Percentiles rank a stretch among this genome's conserved stretches.
Conservation (phyloP, 163 green algal species). For the Coccomyxa subellipsoidea region DNA sequence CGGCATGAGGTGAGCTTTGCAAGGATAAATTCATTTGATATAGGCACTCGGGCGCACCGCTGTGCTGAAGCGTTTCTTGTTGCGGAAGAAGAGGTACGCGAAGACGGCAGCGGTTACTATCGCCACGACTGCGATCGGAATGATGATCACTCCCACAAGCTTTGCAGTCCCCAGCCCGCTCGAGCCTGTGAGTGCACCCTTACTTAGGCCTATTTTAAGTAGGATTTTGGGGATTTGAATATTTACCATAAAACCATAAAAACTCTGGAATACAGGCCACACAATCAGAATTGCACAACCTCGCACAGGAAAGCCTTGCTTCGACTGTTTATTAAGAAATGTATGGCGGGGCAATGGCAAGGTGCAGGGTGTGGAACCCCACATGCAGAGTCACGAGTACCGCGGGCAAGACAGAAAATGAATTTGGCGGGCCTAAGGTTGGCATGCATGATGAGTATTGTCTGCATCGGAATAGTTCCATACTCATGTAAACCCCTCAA, state of each 20-base stretch:
- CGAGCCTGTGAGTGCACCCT: not conserved
- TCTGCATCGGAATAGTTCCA: too few species aligned
- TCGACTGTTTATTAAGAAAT: too few species aligned
- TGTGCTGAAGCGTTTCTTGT: not conserved
- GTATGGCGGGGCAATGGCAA: too few species aligned
- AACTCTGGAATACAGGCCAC: not conserved
- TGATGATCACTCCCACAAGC: not conserved
- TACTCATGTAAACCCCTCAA: too few species aligned
- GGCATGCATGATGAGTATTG: too few species aligned
- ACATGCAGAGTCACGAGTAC: too few species aligned
- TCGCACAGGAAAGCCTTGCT: not conserved
- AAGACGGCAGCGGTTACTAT: not conserved
- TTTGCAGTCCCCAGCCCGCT: not conserved
- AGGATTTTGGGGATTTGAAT: not conserved
- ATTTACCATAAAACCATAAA: not conserved
- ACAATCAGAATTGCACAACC: not conserved
- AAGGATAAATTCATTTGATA: too few species aligned
- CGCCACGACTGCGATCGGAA: not conserved
- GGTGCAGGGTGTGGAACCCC: too few species aligned
- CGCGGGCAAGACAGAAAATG: too few species aligned
- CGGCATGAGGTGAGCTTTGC: too few species aligned
- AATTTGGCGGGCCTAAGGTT: too few species aligned
- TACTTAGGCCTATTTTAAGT: not conserved
- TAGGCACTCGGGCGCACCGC: not conserved
- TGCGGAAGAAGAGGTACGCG: not conserved